Conservation (phyloP, 2,329 filamentous ascomycete genomes). For the Elsinoe arachidis region DNA sequence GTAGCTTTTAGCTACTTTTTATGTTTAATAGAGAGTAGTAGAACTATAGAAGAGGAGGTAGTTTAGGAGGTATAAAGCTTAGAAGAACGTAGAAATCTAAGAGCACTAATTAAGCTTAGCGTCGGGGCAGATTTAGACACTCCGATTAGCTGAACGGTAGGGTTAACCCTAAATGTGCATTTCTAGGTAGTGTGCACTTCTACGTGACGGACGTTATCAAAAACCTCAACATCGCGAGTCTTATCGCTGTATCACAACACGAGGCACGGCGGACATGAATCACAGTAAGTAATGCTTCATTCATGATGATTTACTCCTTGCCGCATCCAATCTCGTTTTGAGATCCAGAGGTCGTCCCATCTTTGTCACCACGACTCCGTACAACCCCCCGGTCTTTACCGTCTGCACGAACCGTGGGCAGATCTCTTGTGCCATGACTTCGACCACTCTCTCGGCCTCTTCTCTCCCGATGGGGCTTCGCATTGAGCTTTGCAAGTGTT, state of each 20-base stretch:
- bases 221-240: background rate
- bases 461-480: conserved; percentile 38
- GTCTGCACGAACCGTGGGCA: conserved; percentile 36
- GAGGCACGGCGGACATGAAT: background rate
- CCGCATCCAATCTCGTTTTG: conserved; percentile 20
- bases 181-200: too few relatives aligned
- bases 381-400: conserved; percentile 31
- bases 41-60: too few relatives aligned
- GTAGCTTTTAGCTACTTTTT: too few relatives aligned
- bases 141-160: too few relatives aligned
- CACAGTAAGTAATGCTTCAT: background rate
- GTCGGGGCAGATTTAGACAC: too few relatives aligned
- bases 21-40: too few relatives aligned
- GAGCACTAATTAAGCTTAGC: too few relatives aligned
- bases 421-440: conserved; percentile 36
- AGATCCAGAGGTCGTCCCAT: conserved; percentile 23
- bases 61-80: too few relatives aligned
- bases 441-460: conserved; percentile 36
- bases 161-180: too few relatives aligned
- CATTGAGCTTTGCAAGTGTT: conserved; percentile 38
- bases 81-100: too few relatives aligned
- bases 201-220: too few relatives aligned
- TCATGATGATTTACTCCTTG: background rate
- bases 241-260: background rate
- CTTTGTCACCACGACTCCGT: conserved; percentile 35